These are phyloP conservation scores for Salix udensis DNA, from an alignment of 345 rosid species.

Conservation along the genomic window DNA sequence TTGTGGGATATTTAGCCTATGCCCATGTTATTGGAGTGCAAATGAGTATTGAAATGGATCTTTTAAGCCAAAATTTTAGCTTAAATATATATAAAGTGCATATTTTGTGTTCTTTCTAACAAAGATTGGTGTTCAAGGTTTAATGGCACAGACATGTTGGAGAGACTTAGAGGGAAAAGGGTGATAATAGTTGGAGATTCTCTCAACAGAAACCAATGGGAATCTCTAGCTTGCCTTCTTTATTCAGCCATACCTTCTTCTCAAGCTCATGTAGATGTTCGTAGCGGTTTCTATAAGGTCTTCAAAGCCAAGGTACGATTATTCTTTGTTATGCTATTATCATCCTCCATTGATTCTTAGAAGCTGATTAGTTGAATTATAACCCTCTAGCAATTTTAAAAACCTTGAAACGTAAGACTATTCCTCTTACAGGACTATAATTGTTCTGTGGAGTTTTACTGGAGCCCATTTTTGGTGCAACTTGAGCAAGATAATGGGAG, in stretches of 20 bases:
- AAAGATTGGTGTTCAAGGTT: slow-evolving; percentile 27
- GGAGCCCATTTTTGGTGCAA: slow-evolving; percentile 47
- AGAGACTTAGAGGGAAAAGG: slow-evolving; percentile 48
- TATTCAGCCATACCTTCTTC: slow-evolving; percentile 39
- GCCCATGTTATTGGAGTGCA: too few relatives aligned
- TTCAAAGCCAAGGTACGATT: slow-evolving; percentile 39
- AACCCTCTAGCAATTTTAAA: neutral
- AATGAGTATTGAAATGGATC: too few relatives aligned
- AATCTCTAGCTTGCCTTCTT: slow-evolving; percentile 54
- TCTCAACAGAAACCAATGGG: slow-evolving; percentile 55
- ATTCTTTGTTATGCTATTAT: neutral
- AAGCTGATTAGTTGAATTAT: neutral
- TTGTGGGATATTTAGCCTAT: too few relatives aligned
- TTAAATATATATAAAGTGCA: too few relatives aligned
- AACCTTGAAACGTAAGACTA: neutral
- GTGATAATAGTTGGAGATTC: slow-evolving; percentile 53
- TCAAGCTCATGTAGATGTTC: slow-evolving; percentile 17
- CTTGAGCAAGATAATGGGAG: slow-evolving; percentile 19
- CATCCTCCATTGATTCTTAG: neutral
- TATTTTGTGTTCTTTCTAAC: neutral
- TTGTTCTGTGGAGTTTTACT: slow-evolving; percentile 44
- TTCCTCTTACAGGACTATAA: slow-evolving; percentile 35
- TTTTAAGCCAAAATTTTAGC: neutral
- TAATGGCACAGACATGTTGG: slow-evolving; percentile 43
- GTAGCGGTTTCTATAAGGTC: slow-evolving; percentile 16